Evolutionary conservation across 106 monocot species (phyloP).

Genomic region (Dioscorea zingiberensis): DNA sequence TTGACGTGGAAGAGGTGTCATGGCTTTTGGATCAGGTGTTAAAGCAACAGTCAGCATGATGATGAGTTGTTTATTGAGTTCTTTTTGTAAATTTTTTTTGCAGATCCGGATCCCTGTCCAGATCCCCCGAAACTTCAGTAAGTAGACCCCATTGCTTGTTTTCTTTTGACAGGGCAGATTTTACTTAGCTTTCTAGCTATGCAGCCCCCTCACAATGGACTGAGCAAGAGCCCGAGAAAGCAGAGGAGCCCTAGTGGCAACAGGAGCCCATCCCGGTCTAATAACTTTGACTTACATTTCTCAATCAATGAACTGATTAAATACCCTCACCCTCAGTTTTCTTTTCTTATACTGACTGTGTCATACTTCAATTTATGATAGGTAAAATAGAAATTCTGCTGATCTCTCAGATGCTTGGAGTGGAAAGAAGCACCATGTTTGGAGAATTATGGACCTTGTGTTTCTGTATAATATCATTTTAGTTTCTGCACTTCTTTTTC

Average conservation of each 20-base stretch:
- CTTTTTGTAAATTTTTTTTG: conserved; percentile 54
- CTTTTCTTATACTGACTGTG: no score
- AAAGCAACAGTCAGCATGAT: conserved; percentile 31
- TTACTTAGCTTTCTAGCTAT: conserved; percentile 2
- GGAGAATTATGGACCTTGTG: no score
- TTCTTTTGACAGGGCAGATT: conserved; percentile 2
- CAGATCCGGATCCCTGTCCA: conserved; percentile 69
- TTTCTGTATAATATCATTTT: no score
- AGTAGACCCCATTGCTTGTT: conserved; percentile 7
- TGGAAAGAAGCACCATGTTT: no score
- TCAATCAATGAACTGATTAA: no score
- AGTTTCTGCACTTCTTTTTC: no score
- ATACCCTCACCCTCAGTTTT: no score
- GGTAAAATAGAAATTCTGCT: no score
- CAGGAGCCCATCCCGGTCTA: conserved; percentile 38
- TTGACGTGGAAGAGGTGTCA: conserved; percentile 32
- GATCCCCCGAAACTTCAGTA: conserved; percentile 48
- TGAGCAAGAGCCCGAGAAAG: conserved; percentile 29
- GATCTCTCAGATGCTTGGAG: no score
- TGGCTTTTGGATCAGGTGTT: conserved; percentile 42
- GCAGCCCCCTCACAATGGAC: conserved; percentile 17
- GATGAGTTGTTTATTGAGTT: conserved; percentile 23
- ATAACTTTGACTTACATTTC: no score
- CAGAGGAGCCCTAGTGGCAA: conserved; percentile 21
- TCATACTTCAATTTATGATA: no score